Evolutionary conservation across 1,284 basidiomycete genomes (phyloP).

Genomic region (Ceratobasidium sp.): DNA sequence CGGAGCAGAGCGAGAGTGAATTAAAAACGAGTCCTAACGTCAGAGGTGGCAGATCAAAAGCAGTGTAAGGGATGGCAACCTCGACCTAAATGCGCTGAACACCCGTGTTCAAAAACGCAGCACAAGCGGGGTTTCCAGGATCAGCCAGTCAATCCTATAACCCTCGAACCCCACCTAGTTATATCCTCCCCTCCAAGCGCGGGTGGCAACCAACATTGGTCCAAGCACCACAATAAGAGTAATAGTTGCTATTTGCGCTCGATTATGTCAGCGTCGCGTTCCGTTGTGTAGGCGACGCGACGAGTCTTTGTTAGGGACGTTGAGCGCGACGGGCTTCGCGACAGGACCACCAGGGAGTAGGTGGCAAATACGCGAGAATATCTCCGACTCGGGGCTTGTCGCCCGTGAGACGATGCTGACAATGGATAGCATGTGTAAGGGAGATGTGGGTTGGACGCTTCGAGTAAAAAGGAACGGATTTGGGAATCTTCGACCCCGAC

Average conservation of each 20-base stretch:
- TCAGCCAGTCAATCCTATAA: constrained; percentile 4
- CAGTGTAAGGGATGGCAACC: constrained; percentile 1
- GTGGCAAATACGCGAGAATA: constrained; percentile 7
- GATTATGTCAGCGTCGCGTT: constrained; percentile 27
- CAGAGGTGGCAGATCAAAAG: constrained; percentile 1
- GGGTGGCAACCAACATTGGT: too few relatives aligned
- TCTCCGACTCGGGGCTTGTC: too few relatives aligned
- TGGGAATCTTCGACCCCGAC: too few relatives aligned
- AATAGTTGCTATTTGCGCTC: constrained; percentile 15
- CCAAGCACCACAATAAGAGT: neutral
- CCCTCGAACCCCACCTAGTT: neutral
- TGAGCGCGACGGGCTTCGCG: neutral
- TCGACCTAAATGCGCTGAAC: neutral
- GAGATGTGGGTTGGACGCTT: too few relatives aligned
- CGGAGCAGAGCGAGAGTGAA: neutral
- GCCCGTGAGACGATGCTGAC: too few relatives aligned
- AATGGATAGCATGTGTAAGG: too few relatives aligned
- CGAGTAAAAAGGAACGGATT: too few relatives aligned
- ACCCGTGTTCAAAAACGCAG: constrained; percentile 27
- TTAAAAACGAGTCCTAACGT: neutral
- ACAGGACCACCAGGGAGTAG: neutral
- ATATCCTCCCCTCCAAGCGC: neutral
- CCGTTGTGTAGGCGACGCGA: constrained; percentile 14
- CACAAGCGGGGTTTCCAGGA: neutral
- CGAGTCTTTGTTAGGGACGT: too few relatives aligned